Conservation (phyloP, 225 moss, liverwort and hornwort species). For the Marchantia paleacea region DNA sequence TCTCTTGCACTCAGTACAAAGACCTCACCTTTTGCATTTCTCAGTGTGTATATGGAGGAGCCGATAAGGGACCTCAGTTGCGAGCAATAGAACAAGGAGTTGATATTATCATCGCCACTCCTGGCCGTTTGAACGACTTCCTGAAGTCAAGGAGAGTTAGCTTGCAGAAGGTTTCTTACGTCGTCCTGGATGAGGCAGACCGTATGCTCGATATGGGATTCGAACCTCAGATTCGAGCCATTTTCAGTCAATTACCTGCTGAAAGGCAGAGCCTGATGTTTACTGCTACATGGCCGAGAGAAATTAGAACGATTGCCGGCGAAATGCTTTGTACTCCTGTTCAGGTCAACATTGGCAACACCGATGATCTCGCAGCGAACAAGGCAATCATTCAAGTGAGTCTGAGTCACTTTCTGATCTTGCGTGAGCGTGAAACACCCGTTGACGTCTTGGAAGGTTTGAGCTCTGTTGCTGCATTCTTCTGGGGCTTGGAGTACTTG, state of each 20-base stretch:
- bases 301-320: conserved; percentile 68
- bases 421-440: neutral
- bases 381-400: conserved; percentile 68
- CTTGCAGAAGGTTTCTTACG: conserved; percentile 50
- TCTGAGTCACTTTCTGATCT: neutral
- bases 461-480: neutral
- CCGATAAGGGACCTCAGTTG: conserved; percentile 58
- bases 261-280: conserved; percentile 73
- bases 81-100: conserved; percentile 54
- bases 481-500: neutral
- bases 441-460: neutral
- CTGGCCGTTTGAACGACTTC: conserved; percentile 54
- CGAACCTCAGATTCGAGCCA: conserved; percentile 68
- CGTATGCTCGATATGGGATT: conserved; percentile 84
- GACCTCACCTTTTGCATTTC: neutral
- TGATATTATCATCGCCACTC: conserved; percentile 47
- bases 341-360: conserved; percentile 68
- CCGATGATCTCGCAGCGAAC: conserved; percentile 72
- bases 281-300: conserved; percentile 72
- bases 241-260: conserved; percentile 56
- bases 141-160: conserved; percentile 65
- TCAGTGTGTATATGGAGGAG: conserved; percentile 72
- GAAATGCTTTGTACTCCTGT: conserved; percentile 61
- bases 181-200: conserved; percentile 78
- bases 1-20: too few species aligned